Conservation (phyloP, 495 filamentous ascomycete genomes). For the Penicillium macrosclerotiorum region DNA sequence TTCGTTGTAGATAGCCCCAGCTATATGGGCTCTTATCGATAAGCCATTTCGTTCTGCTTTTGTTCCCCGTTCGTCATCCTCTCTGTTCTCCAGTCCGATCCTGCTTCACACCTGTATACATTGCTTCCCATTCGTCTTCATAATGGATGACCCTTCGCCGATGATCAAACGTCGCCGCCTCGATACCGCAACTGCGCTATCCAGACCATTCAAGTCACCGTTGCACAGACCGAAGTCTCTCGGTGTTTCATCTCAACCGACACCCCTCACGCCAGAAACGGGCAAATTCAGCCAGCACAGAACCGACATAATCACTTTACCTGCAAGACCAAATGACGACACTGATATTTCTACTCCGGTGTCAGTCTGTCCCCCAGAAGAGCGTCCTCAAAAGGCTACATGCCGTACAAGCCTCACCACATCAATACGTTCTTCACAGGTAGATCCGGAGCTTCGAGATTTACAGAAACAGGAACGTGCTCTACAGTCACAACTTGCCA, state of each 20-base stretch:
- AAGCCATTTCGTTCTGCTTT: too few relatives aligned
- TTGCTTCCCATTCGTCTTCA: too few relatives aligned
- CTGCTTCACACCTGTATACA: not conserved
- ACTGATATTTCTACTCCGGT: not conserved
- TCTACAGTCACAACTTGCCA: slow-evolving; percentile 32
- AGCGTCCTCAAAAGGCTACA: not conserved
- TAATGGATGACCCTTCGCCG: slow-evolving; percentile 21
- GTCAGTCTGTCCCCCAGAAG: not conserved
- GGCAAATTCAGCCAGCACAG: not conserved
- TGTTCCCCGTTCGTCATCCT: not conserved
- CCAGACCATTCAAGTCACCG: slow-evolving; percentile 69
- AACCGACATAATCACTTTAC: not conserved
- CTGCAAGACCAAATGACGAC: not conserved
- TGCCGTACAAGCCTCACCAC: slow-evolving; percentile 1
- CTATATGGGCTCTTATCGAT: slow-evolving; percentile 19
- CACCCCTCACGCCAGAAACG: slow-evolving; percentile 3
- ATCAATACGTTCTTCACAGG: slow-evolving; percentile 4
- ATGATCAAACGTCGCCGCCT: slow-evolving; percentile 57
- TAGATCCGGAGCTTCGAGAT: slow-evolving; percentile 21
- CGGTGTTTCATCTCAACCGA: not conserved
- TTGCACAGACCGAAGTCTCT: slow-evolving; percentile 36
- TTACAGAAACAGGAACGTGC: slow-evolving; percentile 34
- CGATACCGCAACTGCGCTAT: slow-evolving; percentile 49
- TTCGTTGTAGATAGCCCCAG: slow-evolving; percentile 14
- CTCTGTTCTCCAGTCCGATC: not conserved